A percentile compares a stretch with the other conserved stretches of the same genome.
These are phyloP conservation scores for Colletotrichum liriopes DNA, from an alignment of 2,329 filamentous ascomycete genomes.

Conservation along the genomic window DNA sequence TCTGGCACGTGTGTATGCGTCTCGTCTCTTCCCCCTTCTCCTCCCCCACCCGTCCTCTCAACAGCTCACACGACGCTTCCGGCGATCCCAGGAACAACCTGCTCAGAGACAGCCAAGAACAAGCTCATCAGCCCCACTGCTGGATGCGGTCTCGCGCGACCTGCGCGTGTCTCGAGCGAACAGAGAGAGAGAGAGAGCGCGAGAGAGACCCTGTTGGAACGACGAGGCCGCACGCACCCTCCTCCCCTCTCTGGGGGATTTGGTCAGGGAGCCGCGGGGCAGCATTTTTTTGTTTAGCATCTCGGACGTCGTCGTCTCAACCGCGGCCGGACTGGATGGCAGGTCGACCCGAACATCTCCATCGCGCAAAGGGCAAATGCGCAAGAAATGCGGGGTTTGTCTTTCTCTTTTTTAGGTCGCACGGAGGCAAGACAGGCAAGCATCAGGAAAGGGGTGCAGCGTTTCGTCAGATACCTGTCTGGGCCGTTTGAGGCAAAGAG, in stretches of 20 bases:
- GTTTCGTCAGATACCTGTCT: slow-evolving; percentile 20
- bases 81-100: slow-evolving; percentile 2
- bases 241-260: not conserved
- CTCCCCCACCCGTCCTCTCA: too few relatives aligned
- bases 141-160: not conserved
- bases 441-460: slow-evolving; percentile 1
- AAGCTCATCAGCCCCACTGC: not conserved
- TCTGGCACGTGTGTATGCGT: not conserved
- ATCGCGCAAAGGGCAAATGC: not conserved
- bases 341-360: not conserved
- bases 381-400: slow-evolving; percentile 13
- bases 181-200: not conserved
- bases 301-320: not conserved
- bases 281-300: not conserved
- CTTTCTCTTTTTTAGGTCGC: not conserved
- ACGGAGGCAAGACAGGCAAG: too few relatives aligned
- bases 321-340: not conserved
- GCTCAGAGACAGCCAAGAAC: not conserved
- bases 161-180: not conserved
- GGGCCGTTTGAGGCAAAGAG: slow-evolving; percentile 22
- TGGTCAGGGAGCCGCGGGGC: not conserved
- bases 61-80: not conserved
- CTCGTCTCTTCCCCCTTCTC: too few relatives aligned
- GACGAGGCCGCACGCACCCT: not conserved
- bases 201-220: not conserved